Percentiles rank a stretch among this genome's conserved stretches.
phyloP scores from a whole-genome alignment of 352 stramenopile species.

The Nothophytophthora sp. region DNA sequence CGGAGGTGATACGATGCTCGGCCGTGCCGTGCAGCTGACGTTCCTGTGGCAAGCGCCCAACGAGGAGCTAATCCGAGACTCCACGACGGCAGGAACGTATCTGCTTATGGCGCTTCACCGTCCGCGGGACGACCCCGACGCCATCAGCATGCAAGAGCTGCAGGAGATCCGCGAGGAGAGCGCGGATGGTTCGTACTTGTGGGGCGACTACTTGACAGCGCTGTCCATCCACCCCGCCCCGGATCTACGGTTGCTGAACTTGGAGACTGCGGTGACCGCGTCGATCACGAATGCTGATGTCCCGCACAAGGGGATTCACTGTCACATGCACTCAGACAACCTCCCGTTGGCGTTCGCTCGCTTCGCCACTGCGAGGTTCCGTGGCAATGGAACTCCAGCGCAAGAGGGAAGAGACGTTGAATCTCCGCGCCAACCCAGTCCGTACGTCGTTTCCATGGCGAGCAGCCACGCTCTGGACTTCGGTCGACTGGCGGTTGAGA shows the following conservation, averaged over 20 bases:
- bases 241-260: constrained; percentile 39
- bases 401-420: too few species aligned
- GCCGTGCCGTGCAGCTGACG: constrained; percentile 39
- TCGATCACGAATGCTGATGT: constrained; percentile 34
- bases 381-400: too few species aligned
- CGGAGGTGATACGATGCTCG: constrained; percentile 46
- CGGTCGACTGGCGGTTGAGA: constrained; percentile 35
- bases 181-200: constrained; percentile 31
- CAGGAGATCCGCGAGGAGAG: constrained; percentile 28
- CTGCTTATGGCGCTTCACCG: constrained; percentile 44
- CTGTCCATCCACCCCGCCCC: constrained; percentile 27
- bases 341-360: constrained; percentile 12
- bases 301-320: constrained; percentile 38
- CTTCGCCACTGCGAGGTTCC: constrained; percentile 14
- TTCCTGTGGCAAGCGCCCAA: constrained; percentile 30
- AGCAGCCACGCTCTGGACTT: constrained; percentile 53
- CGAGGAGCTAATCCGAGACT: constrained; percentile 34
- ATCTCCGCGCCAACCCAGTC: too few species aligned
- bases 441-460: constrained; percentile 42
- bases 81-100: constrained; percentile 35
- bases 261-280: constrained; percentile 44
- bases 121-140: constrained; percentile 1
- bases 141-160: constrained; percentile 4
- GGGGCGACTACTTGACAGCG: constrained; percentile 28
- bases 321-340: constrained; percentile 31